Base-by-base conservation (phyloP, 768 basidiomycete genomes). In the Lyophyllum shimeji region DNA sequence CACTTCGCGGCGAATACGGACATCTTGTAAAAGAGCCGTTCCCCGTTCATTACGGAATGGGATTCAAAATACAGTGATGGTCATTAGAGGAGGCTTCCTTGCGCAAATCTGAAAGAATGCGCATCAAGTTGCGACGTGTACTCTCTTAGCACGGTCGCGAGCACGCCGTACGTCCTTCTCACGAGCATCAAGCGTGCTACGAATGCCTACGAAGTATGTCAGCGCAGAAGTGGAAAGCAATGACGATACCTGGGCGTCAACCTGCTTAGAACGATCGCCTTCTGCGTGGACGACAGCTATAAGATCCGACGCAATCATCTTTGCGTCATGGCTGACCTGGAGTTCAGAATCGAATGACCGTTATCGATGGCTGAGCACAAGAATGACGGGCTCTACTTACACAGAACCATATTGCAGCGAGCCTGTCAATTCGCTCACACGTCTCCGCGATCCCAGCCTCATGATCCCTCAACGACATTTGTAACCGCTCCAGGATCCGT, bases 71-170 rank as follows among this genome's bases (percentile, higher is more conserved):
- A 37, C 34, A 8, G 12, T 2, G 23, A 44, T 11, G 5, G 23
- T 44, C 12, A 8, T 8, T 44, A 44, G 20, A 39, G 15, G 18
- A 18, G 27, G 25, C 27, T 27, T 43, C 9, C 25, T 27, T 59
- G 54, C 11, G 42, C 51, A 34, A 60, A 60, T 25, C 58, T 42
- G 42, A 60, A 60, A 15, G 59, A 49, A 45, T 56, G 55, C 7
- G 50, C 33, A 9, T 60, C 59, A 9, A 60, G 42, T 13, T 53
- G 44, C n/a, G 25, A 31, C 1, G 52, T 11, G 42, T 60, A 60
- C 34, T 56, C 59, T 29, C 42, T 56, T 11, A 59, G 9, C 2
- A 48, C 33, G 1, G n/a, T 42, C 9, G 25, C 33, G 12, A 59
- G 4, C 3, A 23, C 43, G 9, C 37, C 42, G 25, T 59, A 59